Conservation (phyloP, 2,329 filamentous ascomycete species). For the Huntiella moniliformis region DNA sequence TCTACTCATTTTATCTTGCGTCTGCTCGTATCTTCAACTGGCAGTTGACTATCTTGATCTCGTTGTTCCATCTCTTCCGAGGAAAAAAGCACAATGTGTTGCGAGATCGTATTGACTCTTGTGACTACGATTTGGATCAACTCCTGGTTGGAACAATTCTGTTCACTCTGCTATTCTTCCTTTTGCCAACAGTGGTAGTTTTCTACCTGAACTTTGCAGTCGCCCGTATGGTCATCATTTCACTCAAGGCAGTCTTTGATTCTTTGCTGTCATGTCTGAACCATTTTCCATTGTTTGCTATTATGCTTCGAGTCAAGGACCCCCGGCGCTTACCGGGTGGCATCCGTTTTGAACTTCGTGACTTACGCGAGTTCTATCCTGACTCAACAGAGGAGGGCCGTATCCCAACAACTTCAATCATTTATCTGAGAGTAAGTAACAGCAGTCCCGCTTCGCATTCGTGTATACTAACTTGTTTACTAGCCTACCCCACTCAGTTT, state of each 20-base stretch:
- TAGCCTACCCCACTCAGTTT: conserved; percentile 79
- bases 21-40: conserved; percentile 95
- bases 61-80: conserved; percentile 94
- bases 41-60: conserved; percentile 92
- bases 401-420: conserved; percentile 49
- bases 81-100: conserved; percentile 97
- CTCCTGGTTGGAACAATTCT: conserved; percentile 89
- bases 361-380: conserved; percentile 38
- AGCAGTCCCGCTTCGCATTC: no score
- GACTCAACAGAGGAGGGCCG: conserved; percentile 17
- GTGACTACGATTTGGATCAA: conserved; percentile 96
- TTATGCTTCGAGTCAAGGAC: conserved; percentile 93
- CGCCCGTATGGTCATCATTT: conserved; percentile 87
- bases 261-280: conserved; percentile 86
- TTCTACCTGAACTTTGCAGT: conserved; percentile 95
- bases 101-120: conserved; percentile 93
- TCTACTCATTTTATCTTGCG: conserved; percentile 95
- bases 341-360: conserved; percentile 75
- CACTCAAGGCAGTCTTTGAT: conserved; percentile 76
- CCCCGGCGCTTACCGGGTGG: conserved; percentile 69
- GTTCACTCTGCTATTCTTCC: conserved; percentile 86
- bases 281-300: conserved; percentile 89
- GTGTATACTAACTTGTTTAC: conserved; percentile 1
- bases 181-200: conserved; percentile 84
- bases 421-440: conserved; percentile 55